These are phyloP conservation scores for Dendrobium chrysotoxum DNA, from an alignment of 106 monocot species.

Conservation along the genomic window DNA sequence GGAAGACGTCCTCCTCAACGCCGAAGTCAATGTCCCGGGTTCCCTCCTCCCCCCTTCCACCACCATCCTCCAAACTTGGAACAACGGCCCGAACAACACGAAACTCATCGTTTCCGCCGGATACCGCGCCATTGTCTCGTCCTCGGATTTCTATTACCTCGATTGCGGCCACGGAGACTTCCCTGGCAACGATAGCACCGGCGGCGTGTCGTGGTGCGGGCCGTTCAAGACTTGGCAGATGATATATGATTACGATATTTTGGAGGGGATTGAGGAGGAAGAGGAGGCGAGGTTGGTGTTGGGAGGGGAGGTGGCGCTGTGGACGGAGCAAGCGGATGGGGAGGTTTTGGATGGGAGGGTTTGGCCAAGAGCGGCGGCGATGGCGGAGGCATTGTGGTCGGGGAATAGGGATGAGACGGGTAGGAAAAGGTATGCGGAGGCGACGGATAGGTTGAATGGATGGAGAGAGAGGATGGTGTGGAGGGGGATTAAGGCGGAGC, in stretches of 20 bases:
- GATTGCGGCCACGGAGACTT: slow-evolving; percentile 88
- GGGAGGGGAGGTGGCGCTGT: slow-evolving; percentile 90
- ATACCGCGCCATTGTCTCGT: slow-evolving; percentile 85
- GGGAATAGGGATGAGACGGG: slow-evolving; percentile 58
- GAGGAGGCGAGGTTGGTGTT: slow-evolving; percentile 60
- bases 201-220: slow-evolving; percentile 75
- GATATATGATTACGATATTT: slow-evolving; percentile 24
- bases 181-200: slow-evolving; percentile 73
- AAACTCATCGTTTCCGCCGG: slow-evolving; percentile 55
- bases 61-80: slow-evolving; percentile 87
- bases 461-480: slow-evolving; percentile 83
- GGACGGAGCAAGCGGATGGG: slow-evolving; percentile 81
- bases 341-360: slow-evolving; percentile 63
- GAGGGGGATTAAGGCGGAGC: slow-evolving; percentile 69
- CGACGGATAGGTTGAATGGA: slow-evolving; percentile 71
- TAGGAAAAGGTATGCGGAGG: slow-evolving; percentile 61
- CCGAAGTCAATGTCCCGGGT: slow-evolving; percentile 25
- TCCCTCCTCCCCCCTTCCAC: slow-evolving; percentile 46
- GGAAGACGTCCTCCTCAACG: slow-evolving; percentile 67
- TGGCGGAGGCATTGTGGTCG: slow-evolving; percentile 84
- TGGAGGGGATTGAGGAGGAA: slow-evolving; percentile 15
- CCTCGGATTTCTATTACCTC: slow-evolving; percentile 81
- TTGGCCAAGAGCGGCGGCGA: slow-evolving; percentile 82
- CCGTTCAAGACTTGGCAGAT: slow-evolving; percentile 29
- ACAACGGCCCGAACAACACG: slow-evolving; percentile 73